Evolutionary conservation across 306 rosid genomes (phyloP).

Genomic region (Dalbergia cultrata): DNA sequence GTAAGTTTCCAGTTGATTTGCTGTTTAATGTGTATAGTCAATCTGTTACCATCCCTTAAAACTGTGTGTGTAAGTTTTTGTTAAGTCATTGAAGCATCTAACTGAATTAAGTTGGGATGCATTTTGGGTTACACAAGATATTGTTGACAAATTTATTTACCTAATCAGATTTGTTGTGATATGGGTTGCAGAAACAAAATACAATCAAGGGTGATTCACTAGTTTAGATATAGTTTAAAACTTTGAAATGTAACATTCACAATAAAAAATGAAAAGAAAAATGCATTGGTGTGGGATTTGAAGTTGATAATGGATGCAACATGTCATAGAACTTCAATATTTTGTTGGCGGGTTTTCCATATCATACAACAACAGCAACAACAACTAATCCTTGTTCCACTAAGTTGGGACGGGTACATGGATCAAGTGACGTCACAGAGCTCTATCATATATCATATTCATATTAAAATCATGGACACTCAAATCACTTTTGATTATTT

Average conservation of each 20-base stretch:
- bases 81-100: constrained; percentile 19
- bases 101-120: constrained; percentile 17
- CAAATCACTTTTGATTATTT: too few relatives aligned
- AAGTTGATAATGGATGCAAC: constrained; percentile 10
- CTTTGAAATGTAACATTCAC: constrained; percentile 18
- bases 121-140: constrained; percentile 27
- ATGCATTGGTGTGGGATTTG: constrained; percentile 12
- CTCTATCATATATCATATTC: too few relatives aligned
- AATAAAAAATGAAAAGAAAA: not conserved
- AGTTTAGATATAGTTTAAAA: constrained; percentile 9
- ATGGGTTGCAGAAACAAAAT: not conserved
- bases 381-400: too few relatives aligned
- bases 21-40: constrained; percentile 22
- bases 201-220: not conserved
- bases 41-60: not conserved
- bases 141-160: constrained; percentile 13
- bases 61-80: constrained; percentile 12
- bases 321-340: not conserved
- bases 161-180: constrained; percentile 3
- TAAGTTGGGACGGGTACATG: too few relatives aligned
- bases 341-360: constrained; percentile 28
- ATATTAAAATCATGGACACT: too few relatives aligned
- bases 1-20: constrained; percentile 59
- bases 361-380: too few relatives aligned
- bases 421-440: too few relatives aligned